Evolutionary conservation across 2,329 filamentous ascomycete species (phyloP), one percentile per base, ranked within the genome.

Genomic region (Ceratocystis huliohia): DNA sequence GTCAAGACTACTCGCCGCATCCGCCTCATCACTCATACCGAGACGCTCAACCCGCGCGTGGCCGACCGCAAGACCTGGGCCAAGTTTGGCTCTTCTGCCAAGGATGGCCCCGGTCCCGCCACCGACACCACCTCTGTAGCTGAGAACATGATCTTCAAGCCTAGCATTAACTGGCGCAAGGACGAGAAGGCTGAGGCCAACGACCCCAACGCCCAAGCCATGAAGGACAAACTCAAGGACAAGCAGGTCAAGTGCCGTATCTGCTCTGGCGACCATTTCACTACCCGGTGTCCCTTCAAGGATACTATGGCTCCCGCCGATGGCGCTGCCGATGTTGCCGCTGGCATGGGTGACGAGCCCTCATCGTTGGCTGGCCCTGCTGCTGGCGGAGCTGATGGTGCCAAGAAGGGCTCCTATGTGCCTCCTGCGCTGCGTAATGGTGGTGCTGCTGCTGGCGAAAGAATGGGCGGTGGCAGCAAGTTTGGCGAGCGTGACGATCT

Each of bases 161-260:
- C 93, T 48, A 88, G 86, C 75, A 84, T 89, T 72, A 96, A 95
- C 82, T 99, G 91, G 92, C 93, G 92, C 81, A 86, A 89, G 74
- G 89, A 89, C 71, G 87, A 88, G 75, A 89, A 90, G 79, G 88
- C 88, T 75, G 89, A 93, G 79, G 83, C 85, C 79, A 84, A 85
- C 74, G 85, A 86, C 73, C 78, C 83, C 74, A 88, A 89, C 77
- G 86, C 88, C 73, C 85, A 88, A 78, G 82, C 82, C 73, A 84
- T 88, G 79, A 89, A 89, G 80, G 84, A 87, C 75, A 88, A 89
- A 80, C 83, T 97, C 74, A 96, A 94, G 85, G 92, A 96, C 81
- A 96, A 96, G 85, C 95, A 96, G 82, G 95, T 99, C 82, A 97
- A 97, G 84, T 99, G 94, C 79, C 89, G 94, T 83, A 97, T 99